phyloP scores from a whole-genome alignment of 164 flowering plant genomes.

The Vitis rotundifolia region DNA sequence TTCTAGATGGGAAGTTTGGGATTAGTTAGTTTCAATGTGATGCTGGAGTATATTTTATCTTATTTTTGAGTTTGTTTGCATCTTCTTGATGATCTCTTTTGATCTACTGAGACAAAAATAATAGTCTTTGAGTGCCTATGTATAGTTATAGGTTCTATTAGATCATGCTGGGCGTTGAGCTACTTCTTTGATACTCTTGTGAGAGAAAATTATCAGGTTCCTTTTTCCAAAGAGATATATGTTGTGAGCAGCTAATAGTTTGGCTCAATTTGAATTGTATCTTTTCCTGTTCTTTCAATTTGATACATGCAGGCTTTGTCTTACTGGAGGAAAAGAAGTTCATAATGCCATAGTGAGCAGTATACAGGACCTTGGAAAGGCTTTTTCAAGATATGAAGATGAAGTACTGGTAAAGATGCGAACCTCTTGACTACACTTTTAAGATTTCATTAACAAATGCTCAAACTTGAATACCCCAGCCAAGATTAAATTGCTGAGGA shows the following conservation, averaged over 20 bases:
- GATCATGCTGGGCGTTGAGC: no score
- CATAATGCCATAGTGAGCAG: slow-evolving; percentile 76
- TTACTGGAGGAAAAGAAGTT: slow-evolving; percentile 86
- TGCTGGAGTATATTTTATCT: neutral
- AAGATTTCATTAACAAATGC: no score
- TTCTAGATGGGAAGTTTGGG: neutral
- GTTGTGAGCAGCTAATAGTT: neutral
- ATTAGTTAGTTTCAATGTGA: neutral
- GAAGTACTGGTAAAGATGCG: slow-evolving; percentile 78
- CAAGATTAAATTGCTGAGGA: no score
- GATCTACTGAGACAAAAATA: no score
- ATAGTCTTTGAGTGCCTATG: no score
- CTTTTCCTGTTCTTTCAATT: neutral
- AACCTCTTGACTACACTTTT: neutral
- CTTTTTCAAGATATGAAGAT: slow-evolving; percentile 70
- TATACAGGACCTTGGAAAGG: slow-evolving; percentile 79
- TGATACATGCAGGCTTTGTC: slow-evolving; percentile 56
- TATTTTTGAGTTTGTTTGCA: no score
- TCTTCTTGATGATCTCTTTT: no score
- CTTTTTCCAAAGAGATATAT: no score
- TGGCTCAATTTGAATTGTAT: neutral
- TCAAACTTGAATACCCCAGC: no score
- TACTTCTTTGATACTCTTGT: no score
- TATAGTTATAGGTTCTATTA: no score
- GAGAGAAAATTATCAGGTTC: no score